Evolutionary conservation across 768 basidiomycete genomes (phyloP), one percentile per base, ranked within the genome.

Genomic region (Phanerochaete sordida): DNA sequence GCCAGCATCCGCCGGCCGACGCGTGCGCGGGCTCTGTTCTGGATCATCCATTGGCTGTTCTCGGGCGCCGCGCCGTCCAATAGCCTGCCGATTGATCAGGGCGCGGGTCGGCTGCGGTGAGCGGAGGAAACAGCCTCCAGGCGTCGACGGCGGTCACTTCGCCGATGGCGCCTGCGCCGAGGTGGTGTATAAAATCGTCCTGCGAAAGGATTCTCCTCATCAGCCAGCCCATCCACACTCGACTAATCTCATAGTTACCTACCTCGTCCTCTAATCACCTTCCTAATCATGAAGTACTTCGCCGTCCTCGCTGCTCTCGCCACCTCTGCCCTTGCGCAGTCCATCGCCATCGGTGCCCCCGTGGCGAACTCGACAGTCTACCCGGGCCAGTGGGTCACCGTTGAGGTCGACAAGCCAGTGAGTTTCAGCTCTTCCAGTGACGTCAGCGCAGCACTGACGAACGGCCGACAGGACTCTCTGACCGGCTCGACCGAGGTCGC

Each of bases 341-440:
- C 52, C 24, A 69, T 76, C 58, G n/a, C 46, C 21, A 74, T 77
- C 24, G 74, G 64, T 1, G 55, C 63, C 15, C 76, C 76, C 1
- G 46, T 60, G 1, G 59, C 64, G 2, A 66, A 65, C 19, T 46
- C 62, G 7, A 62, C 57, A 1, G 61, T 77, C 39, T 60, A 48
- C 2, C 57, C 71, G 13, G 74, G 74, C 0, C 47, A 59, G 43
- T 66, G 64, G 30, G 58, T 77, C 52, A 74, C 68, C 12, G 75
- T 76, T 33, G 67, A 75, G 43, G 66, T 77, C 37, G 66, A 70
- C 53, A 63, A 68, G 13, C 75, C 76, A 0, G 74, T 76, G 61
- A 33, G 72, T 63, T 43, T 47, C 12, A 19, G 5, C 21, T 26
- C 1, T 24, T 12, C n/a, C 31, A 19, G 47, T 45, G 8, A 30